These are phyloP conservation scores for Cornus suecica DNA, from an alignment of 148 eudicot species.

Conservation along the genomic window DNA sequence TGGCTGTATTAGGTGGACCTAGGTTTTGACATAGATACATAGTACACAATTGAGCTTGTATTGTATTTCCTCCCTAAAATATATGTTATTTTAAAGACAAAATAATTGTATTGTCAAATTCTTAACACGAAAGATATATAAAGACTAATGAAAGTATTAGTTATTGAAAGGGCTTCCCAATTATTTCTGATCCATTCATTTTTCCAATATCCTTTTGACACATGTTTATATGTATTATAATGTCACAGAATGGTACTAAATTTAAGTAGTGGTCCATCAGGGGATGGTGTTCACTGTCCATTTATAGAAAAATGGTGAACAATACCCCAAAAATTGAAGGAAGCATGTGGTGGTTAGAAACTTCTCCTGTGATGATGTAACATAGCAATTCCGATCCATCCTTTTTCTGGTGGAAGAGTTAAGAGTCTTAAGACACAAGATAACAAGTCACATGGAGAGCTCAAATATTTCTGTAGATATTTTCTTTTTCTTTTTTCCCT, in stretches of 20 bases:
- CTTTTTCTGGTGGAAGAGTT: neutral
- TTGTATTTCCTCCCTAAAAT: no score
- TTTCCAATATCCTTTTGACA: no score
- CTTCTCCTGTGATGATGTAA: neutral
- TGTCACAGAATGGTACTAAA: no score
- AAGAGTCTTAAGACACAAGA: neutral
- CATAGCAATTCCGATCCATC: neutral
- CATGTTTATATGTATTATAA: no score
- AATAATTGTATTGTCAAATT: no score
- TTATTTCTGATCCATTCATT: no score
- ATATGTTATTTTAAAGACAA: no score
- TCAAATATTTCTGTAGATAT: neutral
- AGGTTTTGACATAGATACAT: neutral
- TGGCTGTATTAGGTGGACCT: slow-evolving; percentile 7
- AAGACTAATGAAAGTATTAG: no score
- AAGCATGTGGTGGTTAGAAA: neutral
- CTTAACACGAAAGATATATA: no score
- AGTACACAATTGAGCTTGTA: neutral
- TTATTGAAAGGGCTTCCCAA: no score
- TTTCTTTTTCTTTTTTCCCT: no score
- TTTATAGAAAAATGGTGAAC: neutral
- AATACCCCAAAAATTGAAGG: neutral
- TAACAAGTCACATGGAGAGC: neutral
- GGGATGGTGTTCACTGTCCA: neutral
- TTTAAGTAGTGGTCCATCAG: neutral